Base-by-base conservation (phyloP, 1,284 basidiomycete genomes). In the Naganishia sp. region DNA sequence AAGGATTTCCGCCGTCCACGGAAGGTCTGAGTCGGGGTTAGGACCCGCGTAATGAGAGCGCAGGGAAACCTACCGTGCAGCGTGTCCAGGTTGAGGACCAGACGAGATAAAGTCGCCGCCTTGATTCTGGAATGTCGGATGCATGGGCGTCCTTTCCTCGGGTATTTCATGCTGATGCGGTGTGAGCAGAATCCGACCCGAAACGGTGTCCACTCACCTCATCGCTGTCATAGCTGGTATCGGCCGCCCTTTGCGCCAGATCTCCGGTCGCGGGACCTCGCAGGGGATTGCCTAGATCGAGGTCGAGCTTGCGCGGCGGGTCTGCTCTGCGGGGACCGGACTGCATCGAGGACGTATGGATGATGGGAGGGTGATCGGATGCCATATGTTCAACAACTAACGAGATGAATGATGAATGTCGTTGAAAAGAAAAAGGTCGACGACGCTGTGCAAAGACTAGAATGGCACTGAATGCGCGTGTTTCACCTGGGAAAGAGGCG, bases 91-190 rank as follows among this genome's bases (percentile, higher is more conserved):
- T 32, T 49, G 50, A 49, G 65, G 65, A 23, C 65, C 65, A 2
- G 31, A 41, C 4, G 49, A 50, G 23, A 66, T n/a, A 28, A 62
- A 66, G 49, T 66, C 65, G 21, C 65, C 65, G 21, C 52, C 57
- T 3, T 47, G 32, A 17, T 15, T 52, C 17, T 54, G 50, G 28
- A 66, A 66, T 32, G 17, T 62, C 23, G 58, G 58, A 53, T 62
- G 52, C 43, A 61, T 57, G n/a, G 65, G 65, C 13, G 65, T 66
- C 41, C 28, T 28, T 41, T 66, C 65, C n/a, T 66, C 51, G 11
- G 50, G 51, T 35, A 51, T 53, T 28, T 66, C 65, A 17, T 66
- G 57, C 57, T 60, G 35, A 35, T n/a, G 28, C 18, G 25, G 5
- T 6, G 32, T 39, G 0, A 17, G 50, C 31, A 52, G 15, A 52